Evolutionary conservation across 805 yeast genomes (phyloP), one percentile per base, ranked within the genome.

Genomic region (Saturnispora diversa): DNA sequence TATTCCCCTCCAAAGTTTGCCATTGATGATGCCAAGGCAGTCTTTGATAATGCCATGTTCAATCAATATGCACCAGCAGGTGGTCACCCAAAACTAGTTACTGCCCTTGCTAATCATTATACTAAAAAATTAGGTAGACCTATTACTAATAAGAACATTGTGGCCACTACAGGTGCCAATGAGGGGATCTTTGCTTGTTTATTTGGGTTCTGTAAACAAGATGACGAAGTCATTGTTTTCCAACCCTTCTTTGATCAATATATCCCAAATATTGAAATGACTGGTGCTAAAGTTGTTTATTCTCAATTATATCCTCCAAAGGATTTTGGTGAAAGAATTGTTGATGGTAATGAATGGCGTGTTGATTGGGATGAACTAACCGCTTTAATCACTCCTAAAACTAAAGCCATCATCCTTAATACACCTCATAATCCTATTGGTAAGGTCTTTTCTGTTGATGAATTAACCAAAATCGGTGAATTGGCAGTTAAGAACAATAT

Each of bases 171-270:
- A 2, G 98, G 98, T 42, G 98, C 98, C 33, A 92, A 92, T 55
- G 97, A 92, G 64, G 97, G 97, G 27, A 84, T 92, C 69, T 70
- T 85, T 39, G 64, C 95, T 2, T 77, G 82, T 3, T 79, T 88
- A 57, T 80, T 86, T 44, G 98, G 94, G 0, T 81, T 87, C 50
- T 63, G 92, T 48, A 73, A 84, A 33, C 74, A 77, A 2, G 97
- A 94, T 17, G 98, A 92, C 54, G 98, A 92, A 60, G 98, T 81
- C 20, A 84, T 92, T 59, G 97, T 92, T 11, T 84, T 92, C 56
- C 95, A 90, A 62, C 98, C 98, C 3, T 92, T 87, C 58, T 92
- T 92, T 57, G 98, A 92, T 55, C 98, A 92, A 63, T 92, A 92
- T 63, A 84, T 92, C 49, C 77, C 97, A 42, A 90, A 92, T 62